Evolutionary conservation across 2,329 filamentous ascomycete genomes (phyloP), one percentile per base, ranked within the genome.

Genomic region (Fusarium irregulare): DNA sequence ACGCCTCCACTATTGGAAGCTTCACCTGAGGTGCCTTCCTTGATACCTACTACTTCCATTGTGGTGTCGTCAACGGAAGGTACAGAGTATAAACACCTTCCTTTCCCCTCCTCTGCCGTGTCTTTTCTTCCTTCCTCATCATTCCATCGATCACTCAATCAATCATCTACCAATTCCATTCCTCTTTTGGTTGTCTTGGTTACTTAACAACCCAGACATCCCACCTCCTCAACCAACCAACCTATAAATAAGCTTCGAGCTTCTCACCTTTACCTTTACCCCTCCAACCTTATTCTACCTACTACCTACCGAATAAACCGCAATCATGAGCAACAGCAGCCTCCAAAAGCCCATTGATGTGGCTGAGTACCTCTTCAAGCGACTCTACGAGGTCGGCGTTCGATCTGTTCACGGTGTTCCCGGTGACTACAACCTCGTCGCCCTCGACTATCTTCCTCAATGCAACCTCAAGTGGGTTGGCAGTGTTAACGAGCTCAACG

Each of bases 401-500:
- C 83, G 85, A 56, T 91, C 89, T 13, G 82, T 92, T 58, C 89
- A 92, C 72, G 90, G 90, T 47, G 80, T 92, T n/a, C 90, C 91
- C 6, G 90, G 89, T 20, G 91, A 93, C 79, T 93, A 91, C 81
- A 93, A 93, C 76, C 84, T 93, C 50, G 84, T 88, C 18, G 85
- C 89, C 11, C 83, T 93, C 25, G 91, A 93, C 78, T 91, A 91
- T 77, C 80, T 93, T 45, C 82, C 85, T 25, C 83, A 86, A 37
- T 82, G 82, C 49, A 86, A 84, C 8, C 79, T 93, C 40, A 84
- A 85, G 73, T 92, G 89, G 89, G 87, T 91, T 42, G 88, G 88
- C 60, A 92, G 89, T 76, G 88, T 88, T 70, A 93, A 93, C 75
- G 91, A 93, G 78, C 85, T 93, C 62, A 93, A 93, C 76, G 91